Conservation (phyloP, 139 green algal genomes). For the Edaphochlamys debaryana region DNA sequence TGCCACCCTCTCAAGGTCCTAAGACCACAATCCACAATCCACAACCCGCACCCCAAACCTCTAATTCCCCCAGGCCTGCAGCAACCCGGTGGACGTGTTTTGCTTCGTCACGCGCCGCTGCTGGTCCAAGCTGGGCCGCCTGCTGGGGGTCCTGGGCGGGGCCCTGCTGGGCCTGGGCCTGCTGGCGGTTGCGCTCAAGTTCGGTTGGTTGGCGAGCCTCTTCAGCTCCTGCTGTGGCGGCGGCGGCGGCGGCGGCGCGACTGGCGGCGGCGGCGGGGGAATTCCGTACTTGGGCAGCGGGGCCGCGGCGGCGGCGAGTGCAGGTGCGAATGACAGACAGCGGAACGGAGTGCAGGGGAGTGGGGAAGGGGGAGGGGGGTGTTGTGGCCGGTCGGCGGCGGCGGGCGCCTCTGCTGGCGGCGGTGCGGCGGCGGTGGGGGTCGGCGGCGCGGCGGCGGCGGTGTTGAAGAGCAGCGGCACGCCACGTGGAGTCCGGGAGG, state of each 20-base stretch:
- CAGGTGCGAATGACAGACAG: no score
- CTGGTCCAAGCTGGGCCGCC: slow-evolving; percentile 48
- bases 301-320: not conserved
- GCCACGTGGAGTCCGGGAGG: no score
- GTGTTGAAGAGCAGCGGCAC: no score
- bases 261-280: not conserved
- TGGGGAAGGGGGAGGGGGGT: no score
- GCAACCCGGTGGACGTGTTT: slow-evolving; percentile 35
- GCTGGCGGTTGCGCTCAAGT: slow-evolving; percentile 23
- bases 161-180: not conserved
- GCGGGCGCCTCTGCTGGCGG: no score
- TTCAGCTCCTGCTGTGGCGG: not conserved
- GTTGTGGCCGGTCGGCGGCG: no score
- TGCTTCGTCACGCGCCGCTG: slow-evolving; percentile 48
- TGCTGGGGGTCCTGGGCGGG: slow-evolving; percentile 41
- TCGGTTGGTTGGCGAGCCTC: slow-evolving; percentile 9
- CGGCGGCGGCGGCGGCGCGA: not conserved
- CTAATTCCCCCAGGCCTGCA: slow-evolving; percentile 5
- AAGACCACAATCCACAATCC: no score
- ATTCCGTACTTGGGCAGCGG: not conserved
- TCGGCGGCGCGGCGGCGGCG: no score
- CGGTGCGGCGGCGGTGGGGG: no score
- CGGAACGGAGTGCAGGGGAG: no score
- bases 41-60: not conserved
- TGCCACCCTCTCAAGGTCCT: no score